Conservation (phyloP, 768 basidiomycete genomes). For the Mycena pura region DNA sequence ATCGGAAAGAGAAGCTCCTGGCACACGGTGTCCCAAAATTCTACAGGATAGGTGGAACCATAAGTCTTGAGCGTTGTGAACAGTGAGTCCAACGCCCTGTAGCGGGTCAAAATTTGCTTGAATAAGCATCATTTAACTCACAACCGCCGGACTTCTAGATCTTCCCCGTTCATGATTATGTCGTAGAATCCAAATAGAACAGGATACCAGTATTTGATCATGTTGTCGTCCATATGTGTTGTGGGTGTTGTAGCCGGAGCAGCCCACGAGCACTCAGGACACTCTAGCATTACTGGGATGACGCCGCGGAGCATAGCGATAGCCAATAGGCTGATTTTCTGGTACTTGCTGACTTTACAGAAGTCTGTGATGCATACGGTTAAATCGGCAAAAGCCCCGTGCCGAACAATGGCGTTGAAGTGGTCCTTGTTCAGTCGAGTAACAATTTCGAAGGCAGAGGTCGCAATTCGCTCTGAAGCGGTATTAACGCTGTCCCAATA, state of each 20-base stretch:
- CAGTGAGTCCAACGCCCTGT: slow-evolving; percentile 93
- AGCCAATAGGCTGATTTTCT: slow-evolving; percentile 95
- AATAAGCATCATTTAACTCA: slow-evolving; percentile 48
- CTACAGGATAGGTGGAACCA: slow-evolving; percentile 82
- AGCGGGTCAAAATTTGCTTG: slow-evolving; percentile 13
- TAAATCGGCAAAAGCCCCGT: slow-evolving; percentile 95
- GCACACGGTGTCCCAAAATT: slow-evolving; percentile 98
- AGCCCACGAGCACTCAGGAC: slow-evolving; percentile 65
- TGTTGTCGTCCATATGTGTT: slow-evolving; percentile 72
- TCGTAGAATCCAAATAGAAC: slow-evolving; percentile 98
- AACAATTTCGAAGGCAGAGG: slow-evolving; percentile 95
- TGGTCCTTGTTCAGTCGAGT: slow-evolving; percentile 90
- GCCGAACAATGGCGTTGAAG: slow-evolving; percentile 87
- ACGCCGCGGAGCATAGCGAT: slow-evolving; percentile 96
- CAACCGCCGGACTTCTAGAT: slow-evolving; percentile 95
- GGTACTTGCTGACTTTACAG: slow-evolving; percentile 99
- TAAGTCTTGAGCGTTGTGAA: slow-evolving; percentile 93
- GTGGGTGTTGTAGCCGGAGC: slow-evolving; percentile 35
- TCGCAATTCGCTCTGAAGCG: slow-evolving; percentile 83
- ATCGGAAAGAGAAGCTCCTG: slow-evolving; percentile 97
- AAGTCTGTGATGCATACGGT: slow-evolving; percentile 99
- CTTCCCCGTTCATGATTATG: slow-evolving; percentile 99
- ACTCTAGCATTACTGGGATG: slow-evolving; percentile 89
- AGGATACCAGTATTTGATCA: slow-evolving; percentile 98
- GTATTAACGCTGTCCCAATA: slow-evolving; percentile 4